Evolutionary conservation across 2,329 filamentous ascomycete genomes (phyloP).

Genomic region (Zelopaecilomyces penicillatus): DNA sequence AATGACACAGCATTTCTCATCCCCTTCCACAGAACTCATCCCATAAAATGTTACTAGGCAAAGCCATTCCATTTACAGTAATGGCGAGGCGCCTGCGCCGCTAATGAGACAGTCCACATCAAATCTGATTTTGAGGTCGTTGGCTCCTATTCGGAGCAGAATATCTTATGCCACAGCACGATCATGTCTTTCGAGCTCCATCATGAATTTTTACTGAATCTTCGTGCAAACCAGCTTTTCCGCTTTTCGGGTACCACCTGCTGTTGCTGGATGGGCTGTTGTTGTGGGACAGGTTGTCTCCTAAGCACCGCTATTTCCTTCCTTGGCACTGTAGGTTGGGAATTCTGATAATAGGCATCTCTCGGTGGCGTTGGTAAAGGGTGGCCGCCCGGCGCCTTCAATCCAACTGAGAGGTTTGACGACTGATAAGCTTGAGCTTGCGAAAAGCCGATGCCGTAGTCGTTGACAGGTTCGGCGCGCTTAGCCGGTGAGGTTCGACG

Average conservation of each 20-base stretch:
- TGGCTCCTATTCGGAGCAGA: no score
- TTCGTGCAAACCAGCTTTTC: slow-evolving; percentile 81
- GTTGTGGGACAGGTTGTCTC: slow-evolving; percentile 18
- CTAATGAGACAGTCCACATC: no score
- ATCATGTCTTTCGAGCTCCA: background rate
- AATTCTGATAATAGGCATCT: slow-evolving; percentile 11
- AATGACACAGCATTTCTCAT: no score
- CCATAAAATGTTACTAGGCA: no score
- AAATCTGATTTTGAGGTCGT: no score
- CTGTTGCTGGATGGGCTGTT: slow-evolving; percentile 20
- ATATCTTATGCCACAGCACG: no score
- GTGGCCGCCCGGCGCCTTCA: slow-evolving; percentile 17
- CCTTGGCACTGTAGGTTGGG: slow-evolving; percentile 16
- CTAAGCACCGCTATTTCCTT: slow-evolving; percentile 22
- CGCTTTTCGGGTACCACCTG: slow-evolving; percentile 53
- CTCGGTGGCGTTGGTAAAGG: slow-evolving; percentile 18
- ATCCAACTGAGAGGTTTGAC: slow-evolving; percentile 28
- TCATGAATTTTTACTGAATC: slow-evolving; percentile 58
- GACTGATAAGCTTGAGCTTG: slow-evolving; percentile 35
- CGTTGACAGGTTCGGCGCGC: slow-evolving; percentile 46
- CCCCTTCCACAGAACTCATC: no score
- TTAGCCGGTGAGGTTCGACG: slow-evolving; percentile 59
- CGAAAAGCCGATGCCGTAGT: slow-evolving; percentile 55
- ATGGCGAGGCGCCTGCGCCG: no score
- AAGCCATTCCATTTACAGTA: no score